Evolutionary conservation across 1,284 basidiomycete genomes (phyloP).

Genomic region (Marasmius fiardii): DNA sequence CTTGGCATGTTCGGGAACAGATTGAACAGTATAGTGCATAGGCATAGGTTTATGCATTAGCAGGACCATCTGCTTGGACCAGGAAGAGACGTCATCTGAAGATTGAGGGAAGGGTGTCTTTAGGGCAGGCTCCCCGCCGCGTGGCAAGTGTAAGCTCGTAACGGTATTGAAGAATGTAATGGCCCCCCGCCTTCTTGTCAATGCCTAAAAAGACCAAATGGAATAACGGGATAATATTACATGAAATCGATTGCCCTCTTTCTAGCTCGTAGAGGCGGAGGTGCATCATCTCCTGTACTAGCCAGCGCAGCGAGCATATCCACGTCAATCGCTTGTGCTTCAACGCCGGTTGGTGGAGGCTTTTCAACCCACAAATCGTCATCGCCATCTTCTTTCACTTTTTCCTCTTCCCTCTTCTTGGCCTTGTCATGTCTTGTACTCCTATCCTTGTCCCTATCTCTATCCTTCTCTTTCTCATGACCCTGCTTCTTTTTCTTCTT

Average conservation of each 20-base stretch:
- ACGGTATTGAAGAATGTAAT: too few relatives aligned
- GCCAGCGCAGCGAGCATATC: not conserved
- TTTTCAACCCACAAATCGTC: conserved; percentile 62
- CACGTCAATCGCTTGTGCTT: conserved; percentile 14
- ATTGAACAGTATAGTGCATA: too few relatives aligned
- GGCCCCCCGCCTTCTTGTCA: too few relatives aligned
- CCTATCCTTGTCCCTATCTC: not conserved
- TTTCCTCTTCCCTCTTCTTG: conserved; percentile 40
- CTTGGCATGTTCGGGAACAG: too few relatives aligned
- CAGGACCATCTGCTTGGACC: too few relatives aligned
- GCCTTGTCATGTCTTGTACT: conserved; percentile 36
- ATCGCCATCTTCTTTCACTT: conserved; percentile 40
- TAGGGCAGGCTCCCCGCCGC: too few relatives aligned
- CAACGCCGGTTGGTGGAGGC: conserved; percentile 42
- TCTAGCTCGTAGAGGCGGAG: conserved; percentile 36
- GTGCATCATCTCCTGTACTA: conserved; percentile 3
- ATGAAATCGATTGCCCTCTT: conserved; percentile 69
- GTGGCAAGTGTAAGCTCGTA: too few relatives aligned
- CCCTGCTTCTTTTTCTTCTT: conserved; percentile 42
- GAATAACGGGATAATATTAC: conserved; percentile 26
- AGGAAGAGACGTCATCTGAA: too few relatives aligned
- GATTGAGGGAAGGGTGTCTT: too few relatives aligned
- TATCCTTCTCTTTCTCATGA: conserved; percentile 19
- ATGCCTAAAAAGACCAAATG: not conserved
- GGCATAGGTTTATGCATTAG: too few relatives aligned